Base-by-base conservation (phyloP, 2,329 filamentous ascomycete genomes). In the Talaromyces sp. region DNA sequence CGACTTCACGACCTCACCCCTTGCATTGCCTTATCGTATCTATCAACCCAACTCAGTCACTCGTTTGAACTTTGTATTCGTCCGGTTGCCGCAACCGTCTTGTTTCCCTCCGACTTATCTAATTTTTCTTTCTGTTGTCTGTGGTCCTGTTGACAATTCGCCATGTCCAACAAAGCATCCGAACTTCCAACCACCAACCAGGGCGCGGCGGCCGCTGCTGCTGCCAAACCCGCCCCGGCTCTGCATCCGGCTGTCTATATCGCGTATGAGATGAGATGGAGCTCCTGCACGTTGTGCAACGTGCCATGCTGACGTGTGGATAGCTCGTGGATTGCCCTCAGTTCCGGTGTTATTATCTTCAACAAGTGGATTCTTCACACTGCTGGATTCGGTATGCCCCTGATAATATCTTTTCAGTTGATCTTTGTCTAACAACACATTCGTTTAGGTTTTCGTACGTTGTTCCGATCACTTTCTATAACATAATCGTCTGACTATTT, bases 291-390 rank as follows among this genome's bases (percentile, higher is more conserved):
- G n/a, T 16, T 47, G 27, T 63, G 52, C 48, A 24, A 57, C 61
- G 14, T 24, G 48, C n/a, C 27, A 11, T 57, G 37, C 60, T 63
- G 39, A 63, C 37, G 43, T 47, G 27, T 39, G 35, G 61, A 31
- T 47, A 97, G 93, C 72, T 84, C 88, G 72, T 99, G 95, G 95
- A 98, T 99, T 76, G 83, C 88, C 66, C 85, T 97, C 78, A 96
- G 92, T 74, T 97, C 93, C 48, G 92, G 90, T 73, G 93, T 97
- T 76, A 99, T 98, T 77, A 84, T 98, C 68, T 98, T 97, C 89
- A 98, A 99, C 88, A 99, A 99, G 87, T 96, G 92, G 88, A 93
- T 98, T 74, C 86, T 98, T 68, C 89, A 94, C 74, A 93, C 90
- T 45, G 85, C 90, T 68, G 85, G 91, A 69, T 97, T 97, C 83